Percentiles rank a stretch among this genome's conserved stretches.
phyloP scores from a whole-genome alignment of 2,329 filamentous ascomycete genomes.

The Juglanconis oblonga region DNA sequence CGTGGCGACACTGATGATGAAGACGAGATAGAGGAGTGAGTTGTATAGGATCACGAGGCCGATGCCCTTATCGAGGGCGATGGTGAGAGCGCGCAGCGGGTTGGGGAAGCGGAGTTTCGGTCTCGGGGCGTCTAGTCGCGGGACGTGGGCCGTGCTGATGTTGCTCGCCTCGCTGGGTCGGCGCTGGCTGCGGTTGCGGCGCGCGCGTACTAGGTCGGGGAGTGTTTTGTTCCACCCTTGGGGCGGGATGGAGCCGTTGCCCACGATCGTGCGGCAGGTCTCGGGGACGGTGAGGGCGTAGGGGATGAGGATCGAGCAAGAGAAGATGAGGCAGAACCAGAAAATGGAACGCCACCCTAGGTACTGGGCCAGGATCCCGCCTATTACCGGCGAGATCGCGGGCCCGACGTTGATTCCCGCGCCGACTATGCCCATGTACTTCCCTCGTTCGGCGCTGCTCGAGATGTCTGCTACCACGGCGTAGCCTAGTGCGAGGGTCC shows the following conservation, averaged over 20 bases:
- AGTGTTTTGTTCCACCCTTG: conserved; percentile 57
- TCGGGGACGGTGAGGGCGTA: conserved; percentile 57
- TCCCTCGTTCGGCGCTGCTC: conserved; percentile 66
- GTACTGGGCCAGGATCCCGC: conserved; percentile 61
- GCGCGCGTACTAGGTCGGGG: conserved; percentile 43
- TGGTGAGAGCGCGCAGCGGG: conserved; percentile 50
- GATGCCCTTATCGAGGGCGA: conserved; percentile 58
- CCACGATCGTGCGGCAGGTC: conserved; percentile 57
- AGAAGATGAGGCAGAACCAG: conserved; percentile 63
- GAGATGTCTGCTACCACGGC: conserved; percentile 72
- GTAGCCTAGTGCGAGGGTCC: conserved; percentile 67
- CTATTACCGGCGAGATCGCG: conserved; percentile 57
- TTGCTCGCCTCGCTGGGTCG: not conserved
- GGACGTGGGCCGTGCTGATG: not conserved
- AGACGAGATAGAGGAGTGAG: conserved; percentile 53
- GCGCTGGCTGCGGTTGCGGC: not conserved
- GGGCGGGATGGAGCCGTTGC: conserved; percentile 59
- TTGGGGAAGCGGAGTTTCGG: conserved; percentile 51
- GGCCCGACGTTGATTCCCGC: conserved; percentile 56
- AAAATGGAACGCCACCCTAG: conserved; percentile 68
- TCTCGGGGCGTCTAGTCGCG: not conserved
- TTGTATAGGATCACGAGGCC: conserved; percentile 51
- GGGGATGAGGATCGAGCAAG: conserved; percentile 48
- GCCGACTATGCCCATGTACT: conserved; percentile 68
- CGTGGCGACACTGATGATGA: conserved; percentile 52